phyloP scores from a whole-genome alignment of 2,329 filamentous ascomycete species.

The Phaeophleospora eucalypticola region DNA sequence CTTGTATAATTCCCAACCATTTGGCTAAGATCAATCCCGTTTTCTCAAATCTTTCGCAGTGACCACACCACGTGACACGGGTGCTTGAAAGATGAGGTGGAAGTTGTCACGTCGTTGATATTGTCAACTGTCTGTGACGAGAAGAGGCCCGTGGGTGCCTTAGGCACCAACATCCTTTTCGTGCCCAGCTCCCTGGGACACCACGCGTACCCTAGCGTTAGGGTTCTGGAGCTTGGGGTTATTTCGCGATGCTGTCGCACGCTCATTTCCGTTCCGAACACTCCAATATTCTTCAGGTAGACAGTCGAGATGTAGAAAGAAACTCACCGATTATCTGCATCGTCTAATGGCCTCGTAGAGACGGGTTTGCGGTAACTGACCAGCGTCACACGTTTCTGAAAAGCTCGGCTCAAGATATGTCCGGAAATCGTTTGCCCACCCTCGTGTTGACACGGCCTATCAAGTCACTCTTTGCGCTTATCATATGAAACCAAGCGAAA shows the following conservation, averaged over 20 bases:
- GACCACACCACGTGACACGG: too few species aligned
- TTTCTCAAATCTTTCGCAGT: too few species aligned
- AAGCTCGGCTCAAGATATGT: slow-evolving; percentile 64
- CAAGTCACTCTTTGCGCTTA: too few species aligned
- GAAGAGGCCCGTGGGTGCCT: too few species aligned
- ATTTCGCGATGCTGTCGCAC: slow-evolving; percentile 1
- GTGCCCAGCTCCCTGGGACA: too few species aligned
- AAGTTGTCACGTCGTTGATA: too few species aligned
- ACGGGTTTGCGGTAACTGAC: slow-evolving; percentile 74
- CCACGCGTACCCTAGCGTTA: slow-evolving; percentile 1
- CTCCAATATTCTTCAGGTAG: not conserved
- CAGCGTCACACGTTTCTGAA: slow-evolving; percentile 47
- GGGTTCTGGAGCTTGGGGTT: slow-evolving; percentile 11
- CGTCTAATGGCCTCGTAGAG: slow-evolving; percentile 66
- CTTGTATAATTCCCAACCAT: too few species aligned
- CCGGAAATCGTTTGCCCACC: slow-evolving; percentile 81
- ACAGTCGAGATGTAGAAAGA: not conserved
- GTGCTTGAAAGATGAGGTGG: too few species aligned
- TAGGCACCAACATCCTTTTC: too few species aligned
- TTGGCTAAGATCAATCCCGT: too few species aligned
- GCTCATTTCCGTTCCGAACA: not conserved
- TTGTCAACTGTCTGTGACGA: too few species aligned
- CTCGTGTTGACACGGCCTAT: slow-evolving; percentile 81
- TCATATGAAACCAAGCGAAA: too few species aligned
- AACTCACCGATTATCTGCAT: slow-evolving; percentile 66